Conservation (phyloP, 805 yeast genomes). For the Phaffomyces antillensis region DNA sequence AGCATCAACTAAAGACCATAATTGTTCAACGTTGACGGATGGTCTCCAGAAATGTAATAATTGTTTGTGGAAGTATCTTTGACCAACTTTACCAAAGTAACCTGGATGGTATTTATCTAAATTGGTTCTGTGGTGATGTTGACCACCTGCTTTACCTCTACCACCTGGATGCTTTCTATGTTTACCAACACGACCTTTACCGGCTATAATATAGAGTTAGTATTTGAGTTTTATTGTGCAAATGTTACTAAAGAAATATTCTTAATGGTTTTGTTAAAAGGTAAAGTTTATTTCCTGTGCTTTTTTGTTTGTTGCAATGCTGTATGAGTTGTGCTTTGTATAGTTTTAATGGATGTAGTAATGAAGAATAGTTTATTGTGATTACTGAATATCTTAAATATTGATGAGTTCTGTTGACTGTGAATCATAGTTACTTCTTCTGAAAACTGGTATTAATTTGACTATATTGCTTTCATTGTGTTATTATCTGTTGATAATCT, state of each 20-base stretch:
- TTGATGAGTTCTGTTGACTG: too few relatives aligned
- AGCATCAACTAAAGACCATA: slow-evolving; percentile 94
- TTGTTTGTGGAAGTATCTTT: slow-evolving; percentile 99
- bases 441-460: too few relatives aligned
- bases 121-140: slow-evolving; percentile 99
- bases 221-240: slow-evolving; percentile 3
- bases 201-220: slow-evolving; percentile 57
- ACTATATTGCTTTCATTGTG: too few relatives aligned
- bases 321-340: too few relatives aligned
- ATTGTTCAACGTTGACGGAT: slow-evolving; percentile 94
- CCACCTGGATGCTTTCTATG: slow-evolving; percentile 99
- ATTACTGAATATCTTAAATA: too few relatives aligned
- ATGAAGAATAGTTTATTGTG: too few relatives aligned
- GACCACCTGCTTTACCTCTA: slow-evolving; percentile 99
- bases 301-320: too few relatives aligned
- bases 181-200: slow-evolving; percentile 99
- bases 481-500: too few relatives aligned
- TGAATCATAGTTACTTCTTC: too few relatives aligned
- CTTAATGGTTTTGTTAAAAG: too few relatives aligned
- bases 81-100: slow-evolving; percentile 99
- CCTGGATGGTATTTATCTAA: slow-evolving; percentile 99
- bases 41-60: slow-evolving; percentile 95
- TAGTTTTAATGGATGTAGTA: too few relatives aligned
- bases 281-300: too few relatives aligned
- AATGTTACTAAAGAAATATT: not conserved